Base-by-base conservation (phyloP, 768 basidiomycete genomes). In the Termitomyces bulborhizus region DNA sequence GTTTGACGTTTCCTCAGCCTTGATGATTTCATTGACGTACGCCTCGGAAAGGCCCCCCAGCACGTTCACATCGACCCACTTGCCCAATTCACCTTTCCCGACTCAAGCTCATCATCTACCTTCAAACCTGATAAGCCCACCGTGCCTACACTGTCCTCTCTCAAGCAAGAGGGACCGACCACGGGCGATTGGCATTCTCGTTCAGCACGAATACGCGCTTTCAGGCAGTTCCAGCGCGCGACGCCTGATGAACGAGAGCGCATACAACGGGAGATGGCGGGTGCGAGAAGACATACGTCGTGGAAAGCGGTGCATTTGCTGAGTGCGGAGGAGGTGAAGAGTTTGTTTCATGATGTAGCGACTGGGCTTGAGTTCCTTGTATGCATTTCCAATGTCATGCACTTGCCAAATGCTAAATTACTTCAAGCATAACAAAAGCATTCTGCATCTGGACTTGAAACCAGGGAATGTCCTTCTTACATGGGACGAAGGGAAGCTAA, bases 391-490 rank as follows among this genome's bases (percentile, higher is more conserved):
- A 42, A 29, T 42, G 49, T 44, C 32, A 43, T 50, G 31, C 15
- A 34, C 48, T 39, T 11, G 44, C n/a, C 29, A 57, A 34, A 29
- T 50, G 62, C 56, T 21, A 54, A 11, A 24, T 27, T 26, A 46
- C 3, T 34, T 63, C 12, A 61, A 92, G 90, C 91, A 93, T 60
- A 80, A 84, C 61, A 85, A 79, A 63, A 86, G 90, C 1, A 95
- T 98, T 49, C 67, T 98, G 24, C 95, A 98, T 66, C 80, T 97
- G 3, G 95, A 98, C 66, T 71, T 98, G 59, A 98, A 97, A 69
- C 93, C 93, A 9, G 93, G 91, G 6, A 97, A 98, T 65, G 93
- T 98, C 4, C 73, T 98, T 24, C 68, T 98, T 47, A 95, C 94
- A 5, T 92, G 88, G 84, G 93, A 96, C 60, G 90, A 94, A 60